Conservation (phyloP, 2,329 filamentous ascomycete species). For the Aspergillus tanneri region DNA sequence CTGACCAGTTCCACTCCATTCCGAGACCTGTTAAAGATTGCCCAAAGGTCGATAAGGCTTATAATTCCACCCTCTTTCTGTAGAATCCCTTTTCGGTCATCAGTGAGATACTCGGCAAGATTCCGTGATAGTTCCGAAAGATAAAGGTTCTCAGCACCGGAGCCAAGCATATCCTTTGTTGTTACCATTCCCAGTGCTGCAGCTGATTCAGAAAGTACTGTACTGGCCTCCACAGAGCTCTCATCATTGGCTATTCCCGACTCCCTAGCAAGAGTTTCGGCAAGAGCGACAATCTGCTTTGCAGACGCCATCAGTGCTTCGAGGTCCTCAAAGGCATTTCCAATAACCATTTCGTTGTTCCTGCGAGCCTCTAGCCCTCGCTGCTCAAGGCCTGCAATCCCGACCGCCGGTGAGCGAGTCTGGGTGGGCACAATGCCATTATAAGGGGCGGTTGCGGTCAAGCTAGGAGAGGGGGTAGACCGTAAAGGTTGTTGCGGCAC, state of each 20-base stretch:
- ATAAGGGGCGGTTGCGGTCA: constrained; percentile 25
- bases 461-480: constrained; percentile 32
- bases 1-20: constrained; percentile 94
- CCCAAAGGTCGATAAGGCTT: constrained; percentile 87
- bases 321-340: constrained; percentile 90
- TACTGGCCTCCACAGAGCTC: constrained; percentile 68
- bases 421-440: constrained; percentile 26
- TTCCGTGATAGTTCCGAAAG: constrained; percentile 82
- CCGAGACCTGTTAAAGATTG: constrained; percentile 87
- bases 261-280: constrained; percentile 79
- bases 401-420: constrained; percentile 62
- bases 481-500: constrained; percentile 65
- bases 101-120: constrained; percentile 82
- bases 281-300: constrained; percentile 91
- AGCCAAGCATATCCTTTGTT: constrained; percentile 87
- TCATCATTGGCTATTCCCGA: constrained; percentile 57
- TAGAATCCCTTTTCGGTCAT: constrained; percentile 76
- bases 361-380: constrained; percentile 79
- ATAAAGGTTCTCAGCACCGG: constrained; percentile 81
- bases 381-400: constrained; percentile 89
- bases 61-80: constrained; percentile 82
- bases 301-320: constrained; percentile 97
- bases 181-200: constrained; percentile 85
- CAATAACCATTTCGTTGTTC: constrained; percentile 91
- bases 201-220: constrained; percentile 75